phyloP scores from a whole-genome alignment of 306 rosid genomes.

The Malus sieversii region DNA sequence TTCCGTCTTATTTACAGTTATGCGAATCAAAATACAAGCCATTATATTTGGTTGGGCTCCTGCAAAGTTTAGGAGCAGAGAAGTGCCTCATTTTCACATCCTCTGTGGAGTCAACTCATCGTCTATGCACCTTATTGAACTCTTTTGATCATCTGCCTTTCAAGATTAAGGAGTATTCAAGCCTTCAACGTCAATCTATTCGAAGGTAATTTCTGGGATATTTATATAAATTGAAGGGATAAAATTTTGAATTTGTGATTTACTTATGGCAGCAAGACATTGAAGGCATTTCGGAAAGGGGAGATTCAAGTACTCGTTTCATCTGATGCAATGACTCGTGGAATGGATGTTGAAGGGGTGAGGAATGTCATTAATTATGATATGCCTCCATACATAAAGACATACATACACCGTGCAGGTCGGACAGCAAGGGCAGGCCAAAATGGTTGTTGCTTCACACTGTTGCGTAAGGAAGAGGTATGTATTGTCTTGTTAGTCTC shows the following conservation, averaged over 20 bases:
- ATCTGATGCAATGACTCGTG: slow-evolving; percentile 96
- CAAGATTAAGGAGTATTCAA: slow-evolving; percentile 77
- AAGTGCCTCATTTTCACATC: slow-evolving; percentile 85
- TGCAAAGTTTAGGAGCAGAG: slow-evolving; percentile 65
- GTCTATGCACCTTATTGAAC: slow-evolving; percentile 68
- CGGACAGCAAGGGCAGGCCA: slow-evolving; percentile 96
- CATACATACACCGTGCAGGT: slow-evolving; percentile 88
- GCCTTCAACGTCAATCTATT: slow-evolving; percentile 76
- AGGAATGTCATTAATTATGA: slow-evolving; percentile 78
- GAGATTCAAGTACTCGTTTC: slow-evolving; percentile 80
- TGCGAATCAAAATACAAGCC: slow-evolving; percentile 80
- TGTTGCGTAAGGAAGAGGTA: slow-evolving; percentile 74
- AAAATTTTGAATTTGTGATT: neutral
- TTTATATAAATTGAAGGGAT: neutral
- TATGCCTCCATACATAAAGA: slow-evolving; percentile 68
- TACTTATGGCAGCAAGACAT: slow-evolving; percentile 60
- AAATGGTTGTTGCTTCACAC: slow-evolving; percentile 77
- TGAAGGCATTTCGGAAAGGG: slow-evolving; percentile 73
- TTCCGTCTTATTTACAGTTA: slow-evolving; percentile 35
- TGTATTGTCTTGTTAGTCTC: slow-evolving; percentile 8
- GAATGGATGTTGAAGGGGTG: slow-evolving; percentile 95
- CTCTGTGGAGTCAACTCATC: slow-evolving; percentile 88
- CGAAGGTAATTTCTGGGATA: slow-evolving; percentile 48
- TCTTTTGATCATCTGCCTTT: slow-evolving; percentile 55
- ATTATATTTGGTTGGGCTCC: slow-evolving; percentile 70